Percentiles rank a stretch among this genome's conserved stretches.
Evolutionary conservation across 1,139 yeast species (phyloP).

Genomic region (Blastobotrys buckinghamii): DNA sequence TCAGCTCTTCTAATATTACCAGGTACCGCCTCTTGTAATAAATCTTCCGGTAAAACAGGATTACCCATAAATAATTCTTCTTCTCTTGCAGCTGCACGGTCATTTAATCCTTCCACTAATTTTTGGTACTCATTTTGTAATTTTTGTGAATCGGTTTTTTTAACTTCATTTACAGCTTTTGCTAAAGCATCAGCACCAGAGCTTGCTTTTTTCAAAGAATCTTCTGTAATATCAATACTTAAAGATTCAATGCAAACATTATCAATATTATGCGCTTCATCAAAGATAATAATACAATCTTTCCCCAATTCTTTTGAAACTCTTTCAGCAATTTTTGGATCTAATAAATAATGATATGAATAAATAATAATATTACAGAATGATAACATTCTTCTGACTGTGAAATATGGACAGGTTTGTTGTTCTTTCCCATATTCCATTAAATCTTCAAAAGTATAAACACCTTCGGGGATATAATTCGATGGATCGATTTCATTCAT

Average conservation of each 20-base stretch:
- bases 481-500: constrained; percentile 81
- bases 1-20: constrained; percentile 97
- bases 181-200: constrained; percentile 78
- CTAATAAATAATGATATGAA: constrained; percentile 91
- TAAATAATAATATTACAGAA: constrained; percentile 91
- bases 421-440: constrained; percentile 67
- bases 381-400: constrained; percentile 96
- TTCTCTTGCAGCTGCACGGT: constrained; percentile 63
- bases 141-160: constrained; percentile 72
- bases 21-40: constrained; percentile 88
- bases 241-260: constrained; percentile 96
- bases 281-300: constrained; percentile 90
- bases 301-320: constrained; percentile 89
- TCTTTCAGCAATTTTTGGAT: constrained; percentile 94
- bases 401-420: constrained; percentile 91
- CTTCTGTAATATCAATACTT: constrained; percentile 82
- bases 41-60: constrained; percentile 80
- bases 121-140: constrained; percentile 87
- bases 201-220: constrained; percentile 68
- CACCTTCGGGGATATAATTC: constrained; percentile 85
- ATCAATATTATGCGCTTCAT: constrained; percentile 98
- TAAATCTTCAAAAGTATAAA: constrained; percentile 84
- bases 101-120: constrained; percentile 81
- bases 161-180: constrained; percentile 73
- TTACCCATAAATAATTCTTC: constrained; percentile 83